Base-by-base conservation (phyloP, 805 yeast genomes). In the Candida piceae region DNA sequence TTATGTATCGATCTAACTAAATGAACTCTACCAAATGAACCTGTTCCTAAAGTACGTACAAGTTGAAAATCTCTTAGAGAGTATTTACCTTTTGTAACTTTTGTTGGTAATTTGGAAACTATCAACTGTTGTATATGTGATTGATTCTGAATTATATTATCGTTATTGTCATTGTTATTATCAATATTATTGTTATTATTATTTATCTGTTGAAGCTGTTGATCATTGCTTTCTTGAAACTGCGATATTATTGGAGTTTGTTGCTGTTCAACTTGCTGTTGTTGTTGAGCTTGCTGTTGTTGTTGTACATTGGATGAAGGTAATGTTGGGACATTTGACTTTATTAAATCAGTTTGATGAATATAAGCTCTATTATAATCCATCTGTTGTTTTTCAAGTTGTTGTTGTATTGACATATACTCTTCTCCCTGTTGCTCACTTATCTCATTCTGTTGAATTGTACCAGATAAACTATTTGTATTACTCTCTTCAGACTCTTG, bases 1-100 rank as follows among this genome's bases (percentile, higher is more conserved):
- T 76, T 76, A 46, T 76, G 81, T 18, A 75, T 72, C 7, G 77
- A 70, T 40, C 79, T 57, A 17, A 75, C 80, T 44, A 76, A 61
- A 52, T 75, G 81, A 22, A 76, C 81, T 34, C 81, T 48, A 16
- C 81, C 81, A 55, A 76, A 76, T 6, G 78, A 72, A 4, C 81
- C 81, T 0, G 81, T 76, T 16, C 81, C 81, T 39, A 76, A 57
- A 4, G 81, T 76, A 35, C 80, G 53, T 64, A 75, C 62, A 31
- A 76, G 71, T 40, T 72, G 76, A 52, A 76, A 76, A 55, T 76
- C 81, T 41, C 64, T 65, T 30, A 76, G 53, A 9, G 77, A 64
- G 48, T 76, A 76, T 50, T 75, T 74, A 27, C 80, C 80, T 50
- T 72, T 74, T 26, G 80, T 72, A 3, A 66, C 65, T 23, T 62